Conservation (phyloP, 805 yeast genomes). For the Metschnikowia vanudenii region DNA sequence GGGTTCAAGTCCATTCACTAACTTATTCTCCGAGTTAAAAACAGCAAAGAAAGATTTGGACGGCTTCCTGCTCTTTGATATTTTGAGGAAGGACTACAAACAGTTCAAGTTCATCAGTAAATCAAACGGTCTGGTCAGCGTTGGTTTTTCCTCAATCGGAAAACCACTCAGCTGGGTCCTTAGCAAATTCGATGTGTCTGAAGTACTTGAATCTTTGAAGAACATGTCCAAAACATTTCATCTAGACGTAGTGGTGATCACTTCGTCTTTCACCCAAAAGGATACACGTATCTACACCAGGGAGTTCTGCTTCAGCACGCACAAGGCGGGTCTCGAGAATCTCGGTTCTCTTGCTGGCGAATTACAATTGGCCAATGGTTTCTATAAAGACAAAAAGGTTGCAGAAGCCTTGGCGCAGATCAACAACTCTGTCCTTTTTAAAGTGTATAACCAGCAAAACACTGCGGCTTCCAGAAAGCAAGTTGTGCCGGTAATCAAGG, state of each 20-base stretch:
- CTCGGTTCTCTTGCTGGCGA: slow-evolving; percentile 23
- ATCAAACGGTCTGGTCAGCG: slow-evolving; percentile 23
- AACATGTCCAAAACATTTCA: slow-evolving; percentile 20
- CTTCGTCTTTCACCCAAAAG: slow-evolving; percentile 39
- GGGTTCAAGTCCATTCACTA: slow-evolving; percentile 6
- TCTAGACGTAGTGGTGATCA: slow-evolving; percentile 35
- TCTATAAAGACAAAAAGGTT: slow-evolving; percentile 23
- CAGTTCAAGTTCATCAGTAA: slow-evolving; percentile 47
- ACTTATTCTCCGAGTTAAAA: slow-evolving; percentile 29
- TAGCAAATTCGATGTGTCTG: slow-evolving; percentile 23
- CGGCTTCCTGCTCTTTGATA: slow-evolving; percentile 58
- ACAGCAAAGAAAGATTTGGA: slow-evolving; percentile 62
- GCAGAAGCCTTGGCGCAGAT: slow-evolving; percentile 16
- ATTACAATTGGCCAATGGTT: slow-evolving; percentile 26
- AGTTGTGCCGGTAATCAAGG: slow-evolving; percentile 65
- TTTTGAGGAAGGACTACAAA: slow-evolving; percentile 83
- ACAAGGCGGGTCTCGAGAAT: slow-evolving; percentile 14
- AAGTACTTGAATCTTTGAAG: slow-evolving; percentile 25
- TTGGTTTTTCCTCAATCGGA: slow-evolving; percentile 80
- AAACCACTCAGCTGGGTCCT: slow-evolving; percentile 58
- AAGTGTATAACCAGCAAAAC: slow-evolving; percentile 47
- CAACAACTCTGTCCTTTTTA: slow-evolving; percentile 17
- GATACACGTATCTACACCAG: slow-evolving; percentile 33
- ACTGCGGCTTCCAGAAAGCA: slow-evolving; percentile 76
- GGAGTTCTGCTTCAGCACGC: slow-evolving; percentile 33